Conservation (phyloP, 257 asterid genomes). For the Anisodus tanguticus region DNA sequence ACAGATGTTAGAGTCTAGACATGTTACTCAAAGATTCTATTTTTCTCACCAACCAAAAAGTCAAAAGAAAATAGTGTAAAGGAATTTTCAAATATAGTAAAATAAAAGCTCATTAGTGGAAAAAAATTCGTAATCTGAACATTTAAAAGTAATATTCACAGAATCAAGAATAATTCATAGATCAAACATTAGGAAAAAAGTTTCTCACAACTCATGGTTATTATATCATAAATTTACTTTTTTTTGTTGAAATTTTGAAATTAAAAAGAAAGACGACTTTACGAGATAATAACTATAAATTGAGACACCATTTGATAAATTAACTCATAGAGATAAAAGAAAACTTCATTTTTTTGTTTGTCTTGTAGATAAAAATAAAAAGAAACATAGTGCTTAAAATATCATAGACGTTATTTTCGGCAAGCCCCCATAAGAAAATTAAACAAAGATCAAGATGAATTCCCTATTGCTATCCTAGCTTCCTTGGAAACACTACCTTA, state of each 20-base stretch:
- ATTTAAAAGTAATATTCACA: background rate
- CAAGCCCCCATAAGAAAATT: background rate
- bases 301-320: no score
- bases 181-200: background rate
- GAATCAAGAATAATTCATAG: background rate
- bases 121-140: background rate
- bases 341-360: no score
- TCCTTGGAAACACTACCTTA: no score
- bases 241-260: no score
- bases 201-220: no score
- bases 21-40: background rate
- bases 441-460: background rate
- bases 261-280: no score
- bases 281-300: no score
- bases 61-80: slow-evolving; percentile 11
- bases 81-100: background rate
- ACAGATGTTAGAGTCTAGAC: background rate
- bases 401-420: background rate
- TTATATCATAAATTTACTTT: no score
- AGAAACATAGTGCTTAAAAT: background rate
- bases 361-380: background rate
- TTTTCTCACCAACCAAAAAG: background rate
- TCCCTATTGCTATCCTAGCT: no score
- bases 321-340: no score
- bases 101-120: background rate